A percentile compares a stretch with the other conserved stretches of the same genome.
phyloP scores from a whole-genome alignment of 2,329 filamentous ascomycete genomes.

The Fusarium pseudonygamai region DNA sequence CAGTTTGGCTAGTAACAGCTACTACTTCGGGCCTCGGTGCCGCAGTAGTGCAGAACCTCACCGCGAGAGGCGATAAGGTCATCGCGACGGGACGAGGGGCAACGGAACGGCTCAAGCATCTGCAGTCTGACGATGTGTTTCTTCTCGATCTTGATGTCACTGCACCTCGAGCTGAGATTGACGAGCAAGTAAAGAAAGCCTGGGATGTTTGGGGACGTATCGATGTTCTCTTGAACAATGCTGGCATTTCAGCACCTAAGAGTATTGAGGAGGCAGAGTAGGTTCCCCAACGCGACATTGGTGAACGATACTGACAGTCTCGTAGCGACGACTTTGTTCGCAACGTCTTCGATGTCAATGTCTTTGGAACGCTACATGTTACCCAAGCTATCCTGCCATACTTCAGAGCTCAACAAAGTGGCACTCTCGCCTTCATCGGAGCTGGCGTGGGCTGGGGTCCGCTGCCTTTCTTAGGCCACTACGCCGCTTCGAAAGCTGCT shows the following conservation, averaged over 20 bases:
- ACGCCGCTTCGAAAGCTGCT: conserved; percentile 9
- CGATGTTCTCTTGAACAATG: conserved; percentile 9
- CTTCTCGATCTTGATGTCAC: conserved; percentile 6
- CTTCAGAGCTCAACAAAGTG: neutral
- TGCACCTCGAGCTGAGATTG: neutral
- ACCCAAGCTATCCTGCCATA: conserved; percentile 6
- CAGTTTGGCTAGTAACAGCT: conserved; percentile 6
- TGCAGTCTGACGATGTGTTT: neutral
- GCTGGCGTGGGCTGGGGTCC: neutral
- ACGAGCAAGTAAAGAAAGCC: neutral
- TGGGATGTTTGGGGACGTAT: conserved; percentile 3
- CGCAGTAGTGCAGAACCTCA: conserved; percentile 3
- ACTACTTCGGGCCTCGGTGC: conserved; percentile 12
- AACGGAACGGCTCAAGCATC: neutral
- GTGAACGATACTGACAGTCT: neutral
- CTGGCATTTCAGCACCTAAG: neutral
- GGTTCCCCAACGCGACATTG: neutral
- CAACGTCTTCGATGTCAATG: conserved; percentile 4
- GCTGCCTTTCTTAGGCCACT: conserved; percentile 1
- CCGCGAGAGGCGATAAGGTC: neutral
- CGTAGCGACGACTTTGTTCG: neutral
- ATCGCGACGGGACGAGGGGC: conserved; percentile 2
- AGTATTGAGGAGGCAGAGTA: conserved; percentile 10
- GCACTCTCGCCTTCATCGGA: neutral
- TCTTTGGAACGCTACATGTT: neutral